These are phyloP conservation scores for Fusarium udum DNA, from an alignment of 2,329 filamentous ascomycete species.

Conservation along the genomic window DNA sequence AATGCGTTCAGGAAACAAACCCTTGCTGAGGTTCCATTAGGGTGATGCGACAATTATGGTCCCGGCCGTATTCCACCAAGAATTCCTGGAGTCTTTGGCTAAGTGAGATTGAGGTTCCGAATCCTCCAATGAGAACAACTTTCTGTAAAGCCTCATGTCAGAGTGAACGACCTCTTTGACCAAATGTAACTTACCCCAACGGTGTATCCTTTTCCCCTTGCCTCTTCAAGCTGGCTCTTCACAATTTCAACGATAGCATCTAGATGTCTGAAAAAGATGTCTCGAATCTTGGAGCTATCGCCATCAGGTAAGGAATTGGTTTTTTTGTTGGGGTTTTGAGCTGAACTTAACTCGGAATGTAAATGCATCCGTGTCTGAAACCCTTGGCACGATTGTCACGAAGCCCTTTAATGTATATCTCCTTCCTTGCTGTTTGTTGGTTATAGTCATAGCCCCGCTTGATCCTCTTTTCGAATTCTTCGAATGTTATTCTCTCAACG, in stretches of 20 bases:
- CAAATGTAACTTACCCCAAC: rapidly evolving
- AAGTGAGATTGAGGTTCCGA: not conserved
- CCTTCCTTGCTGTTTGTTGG: rapidly evolving
- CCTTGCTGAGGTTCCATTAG: not conserved
- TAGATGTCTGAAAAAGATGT: not conserved
- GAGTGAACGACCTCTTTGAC: rapidly evolving
- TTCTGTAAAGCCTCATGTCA: rapidly evolving
- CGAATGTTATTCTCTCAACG: not conserved
- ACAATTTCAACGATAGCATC: not conserved
- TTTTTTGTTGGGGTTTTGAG: rapidly evolving
- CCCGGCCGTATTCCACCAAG: rapidly evolving
- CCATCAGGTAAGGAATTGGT: rapidly evolving
- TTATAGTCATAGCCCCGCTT: not conserved
- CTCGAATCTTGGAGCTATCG: not conserved
- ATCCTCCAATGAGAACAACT: constrained; percentile 12
- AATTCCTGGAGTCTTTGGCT: rapidly evolving
- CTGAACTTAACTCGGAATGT: not conserved
- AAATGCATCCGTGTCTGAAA: not conserved
- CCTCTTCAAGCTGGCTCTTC: not conserved
- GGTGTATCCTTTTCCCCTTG: rapidly evolving
- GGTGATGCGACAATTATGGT: rapidly evolving
- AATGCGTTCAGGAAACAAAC: no score
- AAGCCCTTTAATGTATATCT: rapidly evolving
- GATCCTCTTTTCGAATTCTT: not conserved
- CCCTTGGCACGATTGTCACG: not conserved